Evolutionary conservation across 306 rosid species (phyloP).

Genomic region (Boehmeria nivea): DNA sequence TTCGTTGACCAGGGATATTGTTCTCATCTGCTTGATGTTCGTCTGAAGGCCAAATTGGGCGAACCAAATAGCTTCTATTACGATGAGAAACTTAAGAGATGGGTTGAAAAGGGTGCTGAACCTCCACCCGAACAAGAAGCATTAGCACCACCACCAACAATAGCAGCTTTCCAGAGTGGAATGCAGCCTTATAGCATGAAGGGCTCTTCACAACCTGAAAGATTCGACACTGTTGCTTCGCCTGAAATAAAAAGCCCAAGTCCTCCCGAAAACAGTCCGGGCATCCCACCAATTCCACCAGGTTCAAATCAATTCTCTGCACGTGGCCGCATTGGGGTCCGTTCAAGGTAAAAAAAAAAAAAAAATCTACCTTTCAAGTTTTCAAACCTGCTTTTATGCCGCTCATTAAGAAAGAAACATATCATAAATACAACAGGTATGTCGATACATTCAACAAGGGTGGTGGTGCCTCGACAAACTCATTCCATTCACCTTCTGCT

Average conservation of each 20-base stretch:
- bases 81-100: conserved; percentile 73
- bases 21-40: conserved; percentile 6
- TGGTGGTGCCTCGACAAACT: conserved; percentile 36
- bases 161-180: conserved; percentile 54
- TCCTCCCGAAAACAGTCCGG: conserved; percentile 38
- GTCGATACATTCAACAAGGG: conserved; percentile 81
- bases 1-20: neutral
- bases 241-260: conserved; percentile 26
- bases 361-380: too few species aligned
- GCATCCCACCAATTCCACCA: conserved; percentile 57
- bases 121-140: conserved; percentile 61
- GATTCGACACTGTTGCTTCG: conserved; percentile 13
- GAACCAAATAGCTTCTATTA: conserved; percentile 65
- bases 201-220: conserved; percentile 10
- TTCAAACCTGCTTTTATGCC: too few species aligned
- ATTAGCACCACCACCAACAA: conserved; percentile 64
- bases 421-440: conserved; percentile 40
- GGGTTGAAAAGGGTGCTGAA: conserved; percentile 79
- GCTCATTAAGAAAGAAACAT: neutral
- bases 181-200: conserved; percentile 36
- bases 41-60: conserved; percentile 68
- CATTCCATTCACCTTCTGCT: conserved; percentile 58
- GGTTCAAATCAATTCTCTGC: conserved; percentile 59
- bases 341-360: conserved; percentile 46
- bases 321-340: conserved; percentile 50